These are phyloP conservation scores for Epichloe typhina DNA, from an alignment of 2,329 filamentous ascomycete genomes.

Conservation along the genomic window DNA sequence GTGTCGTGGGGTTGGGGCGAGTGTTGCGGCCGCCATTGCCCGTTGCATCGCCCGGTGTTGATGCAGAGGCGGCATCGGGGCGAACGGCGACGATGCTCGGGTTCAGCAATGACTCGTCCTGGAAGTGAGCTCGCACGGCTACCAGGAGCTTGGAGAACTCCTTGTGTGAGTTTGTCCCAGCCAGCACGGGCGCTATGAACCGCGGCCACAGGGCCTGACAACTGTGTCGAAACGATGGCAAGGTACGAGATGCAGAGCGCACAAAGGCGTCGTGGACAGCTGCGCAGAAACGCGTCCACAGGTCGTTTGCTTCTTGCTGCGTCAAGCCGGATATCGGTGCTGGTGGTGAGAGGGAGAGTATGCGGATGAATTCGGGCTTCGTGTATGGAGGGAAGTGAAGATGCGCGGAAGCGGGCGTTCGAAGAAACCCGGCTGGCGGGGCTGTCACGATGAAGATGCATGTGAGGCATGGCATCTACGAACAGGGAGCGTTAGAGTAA, in stretches of 20 bases:
- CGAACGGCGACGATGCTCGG: conserved; percentile 42
- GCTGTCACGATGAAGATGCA: conserved; percentile 65
- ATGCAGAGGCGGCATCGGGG: neutral
- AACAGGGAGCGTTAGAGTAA: neutral
- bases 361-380: conserved; percentile 64
- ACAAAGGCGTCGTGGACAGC: conserved; percentile 81
- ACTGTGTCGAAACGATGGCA: conserved; percentile 57
- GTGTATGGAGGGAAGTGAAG: conserved; percentile 76
- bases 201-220: conserved; percentile 70
- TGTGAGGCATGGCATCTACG: conserved; percentile 64
- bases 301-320: conserved; percentile 44
- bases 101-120: conserved; percentile 57
- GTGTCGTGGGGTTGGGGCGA: neutral
- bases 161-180: conserved; percentile 58
- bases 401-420: conserved; percentile 57
- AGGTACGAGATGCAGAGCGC: conserved; percentile 66
- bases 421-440: conserved; percentile 56
- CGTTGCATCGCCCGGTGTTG: neutral
- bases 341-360: conserved; percentile 48
- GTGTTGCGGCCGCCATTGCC: neutral
- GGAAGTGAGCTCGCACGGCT: conserved; percentile 53
- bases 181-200: conserved; percentile 66
- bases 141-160: conserved; percentile 80
- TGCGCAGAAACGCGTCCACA: conserved; percentile 69
- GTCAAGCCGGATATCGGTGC: conserved; percentile 35